Conservation (phyloP, 768 basidiomycete species). For the Panellus pusillus region DNA sequence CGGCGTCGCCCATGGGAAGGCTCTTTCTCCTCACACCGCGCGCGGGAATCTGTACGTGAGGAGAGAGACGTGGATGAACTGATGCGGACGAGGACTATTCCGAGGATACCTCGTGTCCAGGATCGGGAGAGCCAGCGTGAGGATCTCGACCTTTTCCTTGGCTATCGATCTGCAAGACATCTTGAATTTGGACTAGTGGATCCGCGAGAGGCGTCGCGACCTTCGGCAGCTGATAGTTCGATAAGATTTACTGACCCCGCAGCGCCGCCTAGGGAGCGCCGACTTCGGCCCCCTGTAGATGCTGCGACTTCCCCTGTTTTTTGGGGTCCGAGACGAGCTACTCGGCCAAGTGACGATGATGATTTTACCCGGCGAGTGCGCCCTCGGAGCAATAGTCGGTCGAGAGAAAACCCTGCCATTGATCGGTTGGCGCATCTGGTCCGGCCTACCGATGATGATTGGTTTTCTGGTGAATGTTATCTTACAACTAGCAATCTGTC, state of each 20-base stretch:
- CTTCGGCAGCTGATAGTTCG: not conserved
- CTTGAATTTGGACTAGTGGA: conserved; percentile 17
- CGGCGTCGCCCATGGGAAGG: not conserved
- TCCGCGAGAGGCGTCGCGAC: conserved; percentile 11
- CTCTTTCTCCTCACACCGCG: too few relatives aligned
- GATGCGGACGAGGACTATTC: conserved; percentile 3
- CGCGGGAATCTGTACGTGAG: not conserved
- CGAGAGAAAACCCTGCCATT: not conserved
- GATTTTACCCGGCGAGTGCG: not conserved
- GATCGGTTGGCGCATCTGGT: conserved; percentile 2
- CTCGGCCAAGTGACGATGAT: not conserved
- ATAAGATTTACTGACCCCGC: not conserved
- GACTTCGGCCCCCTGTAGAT: conserved; percentile 5
- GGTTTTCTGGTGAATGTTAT: not conserved
- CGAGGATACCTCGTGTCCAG: conserved; percentile 1
- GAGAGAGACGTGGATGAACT: conserved; percentile 1
- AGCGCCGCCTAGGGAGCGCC: not conserved
- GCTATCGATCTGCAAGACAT: conserved; percentile 13
- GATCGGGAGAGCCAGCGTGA: conserved; percentile 6
- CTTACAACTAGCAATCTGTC: not conserved
- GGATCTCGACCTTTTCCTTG: not conserved
- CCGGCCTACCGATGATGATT: conserved; percentile 3
- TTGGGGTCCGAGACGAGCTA: conserved; percentile 4
- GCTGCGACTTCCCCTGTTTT: conserved; percentile 7
- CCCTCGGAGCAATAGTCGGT: conserved; percentile 6